phyloP scores from a whole-genome alignment of 106 monocot genomes.

The Hemerocallis citrina region DNA sequence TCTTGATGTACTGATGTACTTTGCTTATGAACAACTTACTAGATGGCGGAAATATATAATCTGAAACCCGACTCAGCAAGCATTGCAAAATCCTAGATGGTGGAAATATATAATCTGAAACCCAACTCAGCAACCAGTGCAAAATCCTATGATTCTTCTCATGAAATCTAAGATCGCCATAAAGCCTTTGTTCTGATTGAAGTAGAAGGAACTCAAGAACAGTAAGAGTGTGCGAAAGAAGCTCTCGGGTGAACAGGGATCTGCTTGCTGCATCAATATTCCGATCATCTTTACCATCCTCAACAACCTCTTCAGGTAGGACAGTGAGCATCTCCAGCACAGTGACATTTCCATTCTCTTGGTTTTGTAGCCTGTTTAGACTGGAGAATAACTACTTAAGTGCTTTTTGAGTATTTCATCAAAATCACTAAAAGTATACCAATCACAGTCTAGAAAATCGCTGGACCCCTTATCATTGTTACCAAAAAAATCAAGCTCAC shows the following conservation, averaged over 20 bases:
- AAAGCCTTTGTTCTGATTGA: constrained; percentile 44
- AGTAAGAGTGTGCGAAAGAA: constrained; percentile 66
- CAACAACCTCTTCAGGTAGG: constrained; percentile 78
- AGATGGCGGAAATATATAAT: no score
- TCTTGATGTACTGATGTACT: constrained; percentile 88
- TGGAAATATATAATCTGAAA: no score
- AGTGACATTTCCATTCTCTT: constrained; percentile 63
- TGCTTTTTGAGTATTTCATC: no score
- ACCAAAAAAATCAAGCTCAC: no score
- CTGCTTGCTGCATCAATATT: constrained; percentile 42
- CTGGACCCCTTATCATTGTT: no score
- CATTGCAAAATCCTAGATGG: no score
- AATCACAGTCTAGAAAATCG: no score
- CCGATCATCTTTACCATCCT: constrained; percentile 55
- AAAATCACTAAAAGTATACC: no score
- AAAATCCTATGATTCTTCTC: constrained; percentile 34
- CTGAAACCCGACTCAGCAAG: no score
- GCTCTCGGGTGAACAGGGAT: constrained; percentile 70
- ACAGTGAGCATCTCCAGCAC: constrained; percentile 94
- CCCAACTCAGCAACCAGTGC: constrained; percentile 24
- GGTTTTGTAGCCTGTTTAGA: constrained; percentile 61
- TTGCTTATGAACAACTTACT: constrained; percentile 72
- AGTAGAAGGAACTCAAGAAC: constrained; percentile 76
- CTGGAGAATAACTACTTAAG: constrained; percentile 72
- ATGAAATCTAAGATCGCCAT: constrained; percentile 34